Base-by-base conservation (phyloP, 352 stramenopile genomes). In the Thraustochytrium striatum region DNA sequence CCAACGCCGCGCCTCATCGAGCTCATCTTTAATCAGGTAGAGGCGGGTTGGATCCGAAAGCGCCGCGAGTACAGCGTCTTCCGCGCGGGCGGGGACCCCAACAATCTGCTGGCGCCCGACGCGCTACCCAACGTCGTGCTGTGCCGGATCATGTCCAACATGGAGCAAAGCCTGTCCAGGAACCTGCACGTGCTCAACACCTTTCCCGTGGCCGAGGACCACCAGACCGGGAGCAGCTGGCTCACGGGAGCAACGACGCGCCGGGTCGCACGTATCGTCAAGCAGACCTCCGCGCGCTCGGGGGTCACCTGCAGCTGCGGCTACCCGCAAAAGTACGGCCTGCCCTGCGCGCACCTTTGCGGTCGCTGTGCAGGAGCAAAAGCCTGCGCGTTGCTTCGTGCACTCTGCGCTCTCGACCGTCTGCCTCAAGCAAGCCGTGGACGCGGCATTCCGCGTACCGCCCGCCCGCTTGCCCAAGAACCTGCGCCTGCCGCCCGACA, bases 331-430 rank as follows among this genome's bases (percentile, higher is more conserved):
- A 28, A 28, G 11, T 32, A 28, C 30, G 62, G 62, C 43, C 33
- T 73, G 0, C 62, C 62, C 16, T 73, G 62, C 62, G 62, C 41
- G 9, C 62, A 73, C 44, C 32, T 73, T 73, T 21, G 62, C 62
- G 9, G 62, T 73, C 8, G 39, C 62, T 28, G 47, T 57, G 62
- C 41, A 57, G 21, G 62, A 69, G 11, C 39, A 73, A 16, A 28
- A 32, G 11, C 62, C 62, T 1, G 62, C 62, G 25, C 39, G 62
- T 7, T 13, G 28, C 32, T 73, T 72, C 28, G 62, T 73, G 0
- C 21, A 73, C 30, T 57, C 28, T 32, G 62, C 41, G 11, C 39
- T 73, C 33, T 73, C 62, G 0, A 28, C 13, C 1, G 62, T 61
- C 35, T 28, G 36, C 28, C 35, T 73, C 32, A 73, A 73, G 47